Evolutionary conservation across 768 basidiomycete genomes (phyloP).

Genomic region (Exsudoporus frostii): DNA sequence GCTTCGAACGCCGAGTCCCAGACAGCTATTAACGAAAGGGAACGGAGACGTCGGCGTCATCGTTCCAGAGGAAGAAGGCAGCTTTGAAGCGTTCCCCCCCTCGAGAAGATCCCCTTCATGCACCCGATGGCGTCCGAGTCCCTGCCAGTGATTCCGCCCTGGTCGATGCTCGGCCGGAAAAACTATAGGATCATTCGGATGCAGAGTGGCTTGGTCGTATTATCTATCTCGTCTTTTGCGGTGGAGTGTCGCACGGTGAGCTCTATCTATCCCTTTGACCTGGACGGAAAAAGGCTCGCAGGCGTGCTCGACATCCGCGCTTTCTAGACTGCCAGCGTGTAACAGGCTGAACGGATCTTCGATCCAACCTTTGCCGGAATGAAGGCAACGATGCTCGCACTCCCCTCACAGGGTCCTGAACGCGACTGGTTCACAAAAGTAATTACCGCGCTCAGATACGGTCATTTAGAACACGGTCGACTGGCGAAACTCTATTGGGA

Average conservation of each 20-base stretch:
- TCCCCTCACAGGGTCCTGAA: constrained; percentile 25
- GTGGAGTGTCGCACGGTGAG: neutral
- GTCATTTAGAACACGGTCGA: constrained; percentile 14
- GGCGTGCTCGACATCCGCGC: neutral
- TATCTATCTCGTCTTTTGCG: neutral
- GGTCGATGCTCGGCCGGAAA: neutral
- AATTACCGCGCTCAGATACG: constrained; percentile 12
- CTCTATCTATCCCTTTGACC: neutral
- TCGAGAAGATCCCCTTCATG: constrained; percentile 20
- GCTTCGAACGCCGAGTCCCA: constrained; percentile 11
- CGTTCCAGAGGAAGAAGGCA: constrained; percentile 21
- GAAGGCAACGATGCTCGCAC: constrained; percentile 28
- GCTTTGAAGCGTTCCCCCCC: constrained; percentile 28
- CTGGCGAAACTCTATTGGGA: constrained; percentile 9
- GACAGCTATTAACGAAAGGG: constrained; percentile 19
- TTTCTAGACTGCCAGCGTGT: no score
- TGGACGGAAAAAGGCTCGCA: neutral
- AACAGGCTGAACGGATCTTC: neutral
- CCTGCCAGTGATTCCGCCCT: constrained; percentile 21
- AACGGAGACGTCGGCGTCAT: constrained; percentile 16
- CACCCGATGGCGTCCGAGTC: constrained; percentile 16
- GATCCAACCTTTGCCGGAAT: neutral
- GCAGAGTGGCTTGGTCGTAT: neutral
- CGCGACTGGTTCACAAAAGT: constrained; percentile 15
- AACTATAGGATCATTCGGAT: neutral